A percentile compares a stretch with the other conserved stretches of the same genome.
phyloP scores from a whole-genome alignment of 2,329 filamentous ascomycete genomes.

The Stromatinia cepivora region DNA sequence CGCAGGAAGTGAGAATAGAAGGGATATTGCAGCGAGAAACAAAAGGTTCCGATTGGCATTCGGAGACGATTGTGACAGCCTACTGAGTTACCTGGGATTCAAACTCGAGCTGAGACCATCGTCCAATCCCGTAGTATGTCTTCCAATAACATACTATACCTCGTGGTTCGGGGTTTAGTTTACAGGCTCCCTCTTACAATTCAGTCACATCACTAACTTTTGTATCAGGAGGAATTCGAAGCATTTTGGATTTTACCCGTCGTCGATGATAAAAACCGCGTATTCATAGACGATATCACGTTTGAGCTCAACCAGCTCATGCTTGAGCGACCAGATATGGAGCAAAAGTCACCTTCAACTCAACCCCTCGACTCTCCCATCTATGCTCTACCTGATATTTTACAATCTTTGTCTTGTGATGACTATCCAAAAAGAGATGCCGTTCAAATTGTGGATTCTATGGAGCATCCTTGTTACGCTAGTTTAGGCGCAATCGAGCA shows the following conservation, averaged over 20 bases:
- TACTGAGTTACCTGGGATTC: constrained; percentile 62
- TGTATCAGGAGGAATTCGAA: constrained; percentile 33
- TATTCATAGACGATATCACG: constrained; percentile 58
- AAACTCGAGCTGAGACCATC: constrained; percentile 41
- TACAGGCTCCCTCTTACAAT: not conserved
- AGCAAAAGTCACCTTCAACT: constrained; percentile 24
- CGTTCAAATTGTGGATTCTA: constrained; percentile 42
- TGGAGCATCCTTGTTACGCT: constrained; percentile 51
- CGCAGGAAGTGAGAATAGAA: constrained; percentile 46
- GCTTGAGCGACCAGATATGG: constrained; percentile 28
- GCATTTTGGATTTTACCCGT: constrained; percentile 40
- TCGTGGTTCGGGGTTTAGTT: constrained; percentile 7
- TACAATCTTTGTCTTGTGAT: constrained; percentile 36
- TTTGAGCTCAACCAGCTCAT: constrained; percentile 50
- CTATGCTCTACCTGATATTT: constrained; percentile 34
- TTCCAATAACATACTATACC: not conserved
- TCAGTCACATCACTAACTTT: constrained; percentile 17
- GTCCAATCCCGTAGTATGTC: constrained; percentile 43
- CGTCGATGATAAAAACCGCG: constrained; percentile 33
- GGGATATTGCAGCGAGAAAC: constrained; percentile 59
- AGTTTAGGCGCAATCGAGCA: constrained; percentile 62
- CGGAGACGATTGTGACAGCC: constrained; percentile 58
- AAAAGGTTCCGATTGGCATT: constrained; percentile 65
- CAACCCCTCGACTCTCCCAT: constrained; percentile 21
- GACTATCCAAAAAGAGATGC: constrained; percentile 37